Percentiles rank a stretch among this genome's conserved stretches.
These are phyloP conservation scores for Vigna unguiculata DNA, from an alignment of 306 rosid species.

Conservation along the genomic window DNA sequence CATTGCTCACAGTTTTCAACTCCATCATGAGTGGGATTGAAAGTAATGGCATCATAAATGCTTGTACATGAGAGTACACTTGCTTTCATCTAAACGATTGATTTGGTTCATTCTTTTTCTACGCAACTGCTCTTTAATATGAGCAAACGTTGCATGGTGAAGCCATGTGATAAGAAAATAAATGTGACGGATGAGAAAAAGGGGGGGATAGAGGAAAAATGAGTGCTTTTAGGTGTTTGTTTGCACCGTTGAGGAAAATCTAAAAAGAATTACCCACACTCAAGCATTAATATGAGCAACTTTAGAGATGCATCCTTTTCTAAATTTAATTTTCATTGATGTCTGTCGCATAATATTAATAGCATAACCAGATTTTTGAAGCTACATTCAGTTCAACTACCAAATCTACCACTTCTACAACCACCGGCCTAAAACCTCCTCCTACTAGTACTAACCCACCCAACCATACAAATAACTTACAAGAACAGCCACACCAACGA, in stretches of 20 bases:
- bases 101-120: background rate
- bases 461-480: conserved; percentile 27
- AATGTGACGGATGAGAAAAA: background rate
- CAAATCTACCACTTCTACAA: conserved; percentile 35
- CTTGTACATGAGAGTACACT: background rate
- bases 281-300: background rate
- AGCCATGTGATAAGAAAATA: background rate
- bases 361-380: conserved; percentile 25
- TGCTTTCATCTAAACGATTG: background rate
- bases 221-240: background rate
- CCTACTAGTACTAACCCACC: conserved; percentile 14
- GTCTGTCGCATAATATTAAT: conserved; percentile 25
- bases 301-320: conserved; percentile 26
- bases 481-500: conserved; percentile 23
- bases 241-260: background rate
- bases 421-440: conserved; percentile 40
- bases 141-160: background rate
- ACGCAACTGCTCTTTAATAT: too few species aligned
- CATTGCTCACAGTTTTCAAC: background rate
- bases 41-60: background rate
- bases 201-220: background rate
- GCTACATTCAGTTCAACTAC: conserved; percentile 43
- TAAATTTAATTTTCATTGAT: conserved; percentile 28
- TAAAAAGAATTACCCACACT: background rate
- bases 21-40: background rate